Evolutionary conservation across 176 grass and related monocot genomes (phyloP), one percentile per base, ranked within the genome.

Genomic region (Phoenix dactylifera): DNA sequence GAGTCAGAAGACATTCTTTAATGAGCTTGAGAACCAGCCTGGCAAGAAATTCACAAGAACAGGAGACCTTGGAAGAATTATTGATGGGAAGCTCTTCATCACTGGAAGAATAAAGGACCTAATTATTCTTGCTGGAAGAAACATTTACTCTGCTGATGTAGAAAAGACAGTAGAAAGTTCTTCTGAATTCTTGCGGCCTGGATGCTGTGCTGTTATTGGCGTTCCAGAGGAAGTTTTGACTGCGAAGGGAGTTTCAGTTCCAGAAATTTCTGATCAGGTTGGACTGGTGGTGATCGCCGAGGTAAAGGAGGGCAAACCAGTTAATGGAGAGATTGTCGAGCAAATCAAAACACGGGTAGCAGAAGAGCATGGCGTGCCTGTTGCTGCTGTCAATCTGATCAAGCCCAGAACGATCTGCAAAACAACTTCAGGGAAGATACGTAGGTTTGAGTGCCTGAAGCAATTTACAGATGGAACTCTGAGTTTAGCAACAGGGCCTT

Each of bases 51-150:
- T 83, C 74, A 84, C 80, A 67, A 83, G 85, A 77, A 89, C 85
- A 1, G 85, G 85, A 80, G 85, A 89, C 75, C 68, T 84, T 39
- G 85, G 85, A 53, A 71, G 80, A 61, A 80, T 74, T 53, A 80
- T 89, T 14, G 69, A 74, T 50, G 70, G 77, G 14, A 89, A 89
- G 49, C 69, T 89, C 71, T 89, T 89, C 62, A 84, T 89, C 70
- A 89, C 80, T 15, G 85, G 85, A 72, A 72, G 85, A 74, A 89
- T 89, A 71, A 89, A 89, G 79, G 85, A 89, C 67, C 60, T 89
- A 63, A 84, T 89, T 53, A 89, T 89, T 63, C 73, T 89, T 77
- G 73, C 85, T 67, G 85, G 85, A 30, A 89, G 77, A 80, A 89
- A 89, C 62, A 80, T 89, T 51, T 89, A 89, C 72, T 83, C 85